Evolutionary conservation across 192 early-diverging fungal species (phyloP).

Genomic region (Backusella liffmaniae): DNA sequence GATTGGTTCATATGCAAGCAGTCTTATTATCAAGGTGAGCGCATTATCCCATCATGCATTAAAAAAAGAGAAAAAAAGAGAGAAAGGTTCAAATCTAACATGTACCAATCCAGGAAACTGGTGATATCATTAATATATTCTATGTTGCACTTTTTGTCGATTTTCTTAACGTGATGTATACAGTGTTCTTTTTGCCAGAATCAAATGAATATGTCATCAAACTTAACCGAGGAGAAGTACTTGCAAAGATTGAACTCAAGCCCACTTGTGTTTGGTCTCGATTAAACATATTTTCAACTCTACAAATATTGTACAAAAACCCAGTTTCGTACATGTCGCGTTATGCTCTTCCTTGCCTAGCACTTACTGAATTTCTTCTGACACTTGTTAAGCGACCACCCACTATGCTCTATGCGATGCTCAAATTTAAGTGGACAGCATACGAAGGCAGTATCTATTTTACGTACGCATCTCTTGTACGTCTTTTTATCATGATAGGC

Average conservation of each 20-base stretch:
- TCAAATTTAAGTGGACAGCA: constrained; percentile 45
- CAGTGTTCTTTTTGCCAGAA: constrained; percentile 25
- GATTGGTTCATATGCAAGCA: constrained; percentile 6
- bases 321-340: background rate
- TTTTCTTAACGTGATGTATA: constrained; percentile 2
- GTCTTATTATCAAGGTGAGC: constrained; percentile 7
- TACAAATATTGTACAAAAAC: constrained; percentile 23
- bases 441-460: constrained; percentile 42
- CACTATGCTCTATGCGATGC: constrained; percentile 42
- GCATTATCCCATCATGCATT: background rate
- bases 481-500: constrained; percentile 33
- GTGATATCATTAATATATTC: constrained; percentile 12
- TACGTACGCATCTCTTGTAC: constrained; percentile 20
- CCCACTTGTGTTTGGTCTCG: background rate
- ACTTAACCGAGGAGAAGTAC: background rate
- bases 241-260: background rate
- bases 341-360: constrained; percentile 22
- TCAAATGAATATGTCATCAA: constrained; percentile 23
- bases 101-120: background rate
- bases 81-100: background rate
- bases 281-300: constrained; percentile 33
- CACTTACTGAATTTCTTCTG: constrained; percentile 26
- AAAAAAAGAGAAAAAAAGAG: background rate
- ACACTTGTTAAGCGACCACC: constrained; percentile 26
- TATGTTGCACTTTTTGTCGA: constrained; percentile 20